Evolutionary conservation across 148 eudicot species (phyloP).

Genomic region (Euryodendron excelsum): DNA sequence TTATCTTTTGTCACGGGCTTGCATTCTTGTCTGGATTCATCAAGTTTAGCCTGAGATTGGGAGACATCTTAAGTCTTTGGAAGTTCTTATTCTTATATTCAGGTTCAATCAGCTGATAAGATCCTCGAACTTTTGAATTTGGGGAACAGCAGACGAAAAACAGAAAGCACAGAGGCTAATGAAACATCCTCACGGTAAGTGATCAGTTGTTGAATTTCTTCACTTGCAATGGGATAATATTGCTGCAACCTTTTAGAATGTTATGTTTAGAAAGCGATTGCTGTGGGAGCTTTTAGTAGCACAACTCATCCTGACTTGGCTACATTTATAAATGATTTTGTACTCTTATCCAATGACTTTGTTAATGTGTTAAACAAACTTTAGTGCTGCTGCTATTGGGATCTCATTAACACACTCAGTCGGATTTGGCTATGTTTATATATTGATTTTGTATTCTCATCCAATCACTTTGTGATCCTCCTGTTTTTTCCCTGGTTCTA

Average conservation of each 20-base stretch:
- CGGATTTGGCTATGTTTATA: background rate
- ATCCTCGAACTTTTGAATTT: constrained; percentile 80
- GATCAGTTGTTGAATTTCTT: background rate
- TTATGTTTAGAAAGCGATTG: background rate
- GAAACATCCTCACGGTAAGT: constrained; percentile 88
- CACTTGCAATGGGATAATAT: background rate
- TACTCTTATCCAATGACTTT: background rate
- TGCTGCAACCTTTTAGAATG: background rate
- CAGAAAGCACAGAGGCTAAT: constrained; percentile 79
- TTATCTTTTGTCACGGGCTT: background rate
- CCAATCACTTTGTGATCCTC: background rate
- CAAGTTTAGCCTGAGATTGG: background rate
- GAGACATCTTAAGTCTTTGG: background rate
- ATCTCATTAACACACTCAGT: background rate
- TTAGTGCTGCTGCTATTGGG: background rate
- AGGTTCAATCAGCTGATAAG: constrained; percentile 82
- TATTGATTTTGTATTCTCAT: background rate
- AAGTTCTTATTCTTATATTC: constrained; percentile 20
- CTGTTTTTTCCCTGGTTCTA: background rate
- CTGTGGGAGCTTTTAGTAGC: background rate
- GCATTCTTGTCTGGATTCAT: background rate
- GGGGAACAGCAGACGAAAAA: constrained; percentile 87
- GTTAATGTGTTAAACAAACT: background rate
- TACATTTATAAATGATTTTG: background rate
- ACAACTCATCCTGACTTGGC: background rate